Evolutionary conservation across 2,329 filamentous ascomycete genomes (phyloP).

Genomic region (Penicillium sp.): DNA sequence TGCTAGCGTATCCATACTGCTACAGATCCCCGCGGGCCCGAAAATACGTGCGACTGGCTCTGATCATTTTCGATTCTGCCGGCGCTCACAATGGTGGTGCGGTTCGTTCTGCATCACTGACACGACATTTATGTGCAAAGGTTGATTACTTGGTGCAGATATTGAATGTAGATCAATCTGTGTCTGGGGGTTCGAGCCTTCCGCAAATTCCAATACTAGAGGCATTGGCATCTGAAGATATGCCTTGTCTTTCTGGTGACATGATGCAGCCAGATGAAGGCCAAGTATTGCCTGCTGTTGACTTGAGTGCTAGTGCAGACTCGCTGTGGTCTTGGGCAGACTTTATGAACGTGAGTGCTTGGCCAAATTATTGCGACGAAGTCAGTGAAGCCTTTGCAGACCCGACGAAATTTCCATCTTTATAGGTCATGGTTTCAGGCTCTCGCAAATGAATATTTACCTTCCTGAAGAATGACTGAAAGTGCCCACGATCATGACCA

Average conservation of each 20-base stretch:
- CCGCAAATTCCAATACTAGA: not conserved
- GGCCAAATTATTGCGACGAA: slow-evolving; percentile 18
- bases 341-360: slow-evolving; percentile 12
- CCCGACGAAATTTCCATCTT: not conserved
- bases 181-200: not conserved
- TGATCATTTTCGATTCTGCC: slow-evolving; percentile 16
- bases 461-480: too few relatives aligned
- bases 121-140: not conserved
- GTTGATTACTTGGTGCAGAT: slow-evolving; percentile 2
- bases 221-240: not conserved
- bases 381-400: slow-evolving; percentile 15
- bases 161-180: not conserved
- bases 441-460: not conserved
- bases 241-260: not conserved
- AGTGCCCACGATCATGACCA: too few relatives aligned
- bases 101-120: slow-evolving; percentile 1
- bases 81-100: slow-evolving; percentile 3
- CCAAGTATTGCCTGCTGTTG: not conserved
- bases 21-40: slow-evolving; percentile 8
- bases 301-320: not conserved
- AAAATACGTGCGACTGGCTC: slow-evolving; percentile 9
- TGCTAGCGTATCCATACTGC: slow-evolving; percentile 22
- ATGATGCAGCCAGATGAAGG: not conserved
- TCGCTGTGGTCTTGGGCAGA: slow-evolving; percentile 14
- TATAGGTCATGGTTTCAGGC: slow-evolving; percentile 2